A percentile compares a stretch with the other conserved stretches of the same genome.
Evolutionary conservation across 257 asterid species (phyloP).

Genomic region (Fraxinus excelsior): DNA sequence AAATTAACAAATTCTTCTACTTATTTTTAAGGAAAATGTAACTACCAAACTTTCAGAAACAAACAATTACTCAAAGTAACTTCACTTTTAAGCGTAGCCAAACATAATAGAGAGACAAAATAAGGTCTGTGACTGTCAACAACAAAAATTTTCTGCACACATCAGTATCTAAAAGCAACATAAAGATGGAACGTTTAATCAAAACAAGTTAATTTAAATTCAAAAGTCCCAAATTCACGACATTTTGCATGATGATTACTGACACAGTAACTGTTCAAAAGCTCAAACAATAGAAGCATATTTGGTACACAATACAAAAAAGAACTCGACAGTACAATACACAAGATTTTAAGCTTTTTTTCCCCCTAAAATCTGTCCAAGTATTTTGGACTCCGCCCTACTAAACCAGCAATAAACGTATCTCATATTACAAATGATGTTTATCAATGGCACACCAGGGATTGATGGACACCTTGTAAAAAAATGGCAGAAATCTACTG

Average conservation of each 20-base stretch:
- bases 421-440: conserved; percentile 17
- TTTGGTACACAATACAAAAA: not conserved
- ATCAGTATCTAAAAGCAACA: not conserved
- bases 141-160: not conserved
- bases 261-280: not conserved
- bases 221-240: not conserved
- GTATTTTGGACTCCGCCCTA: too few species aligned
- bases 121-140: not conserved
- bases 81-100: not conserved
- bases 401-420: not conserved
- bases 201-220: not conserved
- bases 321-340: too few species aligned
- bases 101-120: not conserved
- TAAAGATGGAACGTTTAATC: not conserved
- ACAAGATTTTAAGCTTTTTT: too few species aligned
- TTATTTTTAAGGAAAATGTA: too few species aligned
- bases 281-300: not conserved
- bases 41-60: not conserved
- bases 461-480: not conserved
- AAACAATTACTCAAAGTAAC: not conserved
- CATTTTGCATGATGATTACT: not conserved
- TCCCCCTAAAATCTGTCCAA: too few species aligned
- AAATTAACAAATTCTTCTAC: too few species aligned
- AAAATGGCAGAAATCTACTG: conserved; percentile 2
- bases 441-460: not conserved